A percentile compares a stretch with the other conserved stretches of the same genome.
These are phyloP conservation scores for Fusarium drepaniforme DNA, from an alignment of 2,329 filamentous ascomycete species.

Conservation along the genomic window DNA sequence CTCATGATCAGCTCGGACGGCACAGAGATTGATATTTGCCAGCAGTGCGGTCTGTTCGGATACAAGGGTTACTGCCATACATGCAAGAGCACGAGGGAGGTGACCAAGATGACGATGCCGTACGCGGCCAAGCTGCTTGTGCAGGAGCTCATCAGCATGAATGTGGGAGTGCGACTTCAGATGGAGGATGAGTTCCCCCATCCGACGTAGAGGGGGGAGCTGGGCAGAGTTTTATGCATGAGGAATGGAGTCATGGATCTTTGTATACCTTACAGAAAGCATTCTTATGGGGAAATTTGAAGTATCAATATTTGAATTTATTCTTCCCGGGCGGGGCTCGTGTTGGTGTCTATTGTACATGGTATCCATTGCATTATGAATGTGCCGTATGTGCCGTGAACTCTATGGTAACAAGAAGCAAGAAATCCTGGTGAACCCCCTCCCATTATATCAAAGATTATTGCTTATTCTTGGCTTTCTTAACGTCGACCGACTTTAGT, in stretches of 20 bases:
- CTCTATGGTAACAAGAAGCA: neutral
- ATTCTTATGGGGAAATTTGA: conserved; percentile 22
- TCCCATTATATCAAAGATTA: neutral
- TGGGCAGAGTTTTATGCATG: conserved; percentile 25
- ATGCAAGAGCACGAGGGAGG: conserved; percentile 85
- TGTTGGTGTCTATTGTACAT: conserved; percentile 4
- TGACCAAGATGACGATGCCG: conserved; percentile 95
- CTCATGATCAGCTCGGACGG: conserved; percentile 96
- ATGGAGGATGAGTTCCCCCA: conserved; percentile 94
- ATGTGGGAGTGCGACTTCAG: conserved; percentile 92
- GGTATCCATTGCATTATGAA: neutral
- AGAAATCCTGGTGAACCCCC: neutral
- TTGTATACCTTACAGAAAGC: conserved; percentile 34
- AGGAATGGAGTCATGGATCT: conserved; percentile 33
- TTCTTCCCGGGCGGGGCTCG: neutral
- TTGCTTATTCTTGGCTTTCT: conserved; percentile 13
- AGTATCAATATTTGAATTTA: conserved; percentile 23
- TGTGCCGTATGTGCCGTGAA: neutral
- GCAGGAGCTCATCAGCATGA: conserved; percentile 98
- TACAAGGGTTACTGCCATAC: conserved; percentile 96
- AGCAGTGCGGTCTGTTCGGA: conserved; percentile 93
- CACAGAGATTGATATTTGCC: conserved; percentile 92
- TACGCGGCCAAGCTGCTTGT: conserved; percentile 97
- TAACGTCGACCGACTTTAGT: conserved; percentile 52
- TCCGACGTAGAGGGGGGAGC: conserved; percentile 52